Percentiles rank a stretch among this genome's conserved stretches.
phyloP scores from a whole-genome alignment of 257 asterid genomes.

The Coffea eugenioides region DNA sequence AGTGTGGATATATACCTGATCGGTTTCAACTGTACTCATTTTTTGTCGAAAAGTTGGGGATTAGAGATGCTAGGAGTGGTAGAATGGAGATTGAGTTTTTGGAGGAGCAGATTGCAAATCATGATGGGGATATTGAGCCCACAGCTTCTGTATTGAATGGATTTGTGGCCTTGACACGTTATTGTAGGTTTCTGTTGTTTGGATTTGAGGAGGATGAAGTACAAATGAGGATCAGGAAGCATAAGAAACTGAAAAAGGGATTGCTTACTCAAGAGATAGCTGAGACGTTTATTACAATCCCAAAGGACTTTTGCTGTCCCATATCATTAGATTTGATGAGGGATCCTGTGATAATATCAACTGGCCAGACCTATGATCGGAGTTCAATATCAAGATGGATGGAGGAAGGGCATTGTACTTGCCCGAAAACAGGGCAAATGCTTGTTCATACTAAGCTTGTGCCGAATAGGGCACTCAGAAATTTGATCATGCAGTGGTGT shows the following conservation, averaged over 20 bases:
- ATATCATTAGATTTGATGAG: conserved; percentile 81
- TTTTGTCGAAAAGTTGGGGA: conserved; percentile 55
- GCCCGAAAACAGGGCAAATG: conserved; percentile 88
- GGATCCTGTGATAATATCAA: conserved; percentile 81
- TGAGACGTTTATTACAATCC: conserved; percentile 60
- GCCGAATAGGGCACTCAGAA: conserved; percentile 69
- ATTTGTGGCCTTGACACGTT: conserved; percentile 67
- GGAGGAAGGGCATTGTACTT: conserved; percentile 80
- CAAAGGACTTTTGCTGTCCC: conserved; percentile 87
- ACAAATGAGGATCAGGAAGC: conserved; percentile 50
- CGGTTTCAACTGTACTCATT: conserved; percentile 38
- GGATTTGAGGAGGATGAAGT: conserved; percentile 75
- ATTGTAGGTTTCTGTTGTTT: conserved; percentile 75
- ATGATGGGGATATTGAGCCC: conserved; percentile 85
- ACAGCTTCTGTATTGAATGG: conserved; percentile 60
- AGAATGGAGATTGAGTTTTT: conserved; percentile 77
- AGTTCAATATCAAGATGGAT: conserved; percentile 74
- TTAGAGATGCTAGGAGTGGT: conserved; percentile 52
- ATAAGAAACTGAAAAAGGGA: conserved; percentile 46
- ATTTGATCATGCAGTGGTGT: conserved; percentile 79
- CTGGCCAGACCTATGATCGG: conserved; percentile 96
- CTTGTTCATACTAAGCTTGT: conserved; percentile 60
- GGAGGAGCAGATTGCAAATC: conserved; percentile 84
- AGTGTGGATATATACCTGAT: conserved; percentile 58
- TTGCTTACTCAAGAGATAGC: conserved; percentile 61